Conservation (phyloP, 805 yeast species). For the Cyberlindnera mycetangii region DNA sequence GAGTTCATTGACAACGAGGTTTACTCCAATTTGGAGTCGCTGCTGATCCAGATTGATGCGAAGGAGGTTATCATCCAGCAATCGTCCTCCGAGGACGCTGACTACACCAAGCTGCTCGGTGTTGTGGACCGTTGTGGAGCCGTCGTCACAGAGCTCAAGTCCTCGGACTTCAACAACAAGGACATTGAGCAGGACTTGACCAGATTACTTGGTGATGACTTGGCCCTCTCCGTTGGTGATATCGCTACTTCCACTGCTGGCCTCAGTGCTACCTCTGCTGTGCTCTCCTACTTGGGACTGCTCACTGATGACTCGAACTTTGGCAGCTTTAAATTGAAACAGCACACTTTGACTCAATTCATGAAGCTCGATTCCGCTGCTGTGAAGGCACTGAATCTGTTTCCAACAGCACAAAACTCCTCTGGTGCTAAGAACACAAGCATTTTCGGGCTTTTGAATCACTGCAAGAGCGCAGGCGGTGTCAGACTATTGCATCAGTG, state of each 20-base stretch:
- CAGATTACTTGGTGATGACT: conserved; percentile 61
- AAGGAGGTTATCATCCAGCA: conserved; percentile 73
- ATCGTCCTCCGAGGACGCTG: conserved; percentile 42
- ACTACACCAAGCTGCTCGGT: conserved; percentile 60
- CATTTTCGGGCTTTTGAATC: conserved; percentile 78
- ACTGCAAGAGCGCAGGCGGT: conserved; percentile 90
- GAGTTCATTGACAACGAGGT: conserved; percentile 88
- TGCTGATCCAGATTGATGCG: conserved; percentile 84
- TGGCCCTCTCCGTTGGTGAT: conserved; percentile 54
- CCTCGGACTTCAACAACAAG: conserved; percentile 55
- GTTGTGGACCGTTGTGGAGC: conserved; percentile 78
- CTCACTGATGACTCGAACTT: conserved; percentile 52
- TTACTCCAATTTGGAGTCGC: conserved; percentile 80
- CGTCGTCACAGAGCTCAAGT: conserved; percentile 58
- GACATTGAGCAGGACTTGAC: conserved; percentile 76
- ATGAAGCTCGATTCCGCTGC: conserved; percentile 94
- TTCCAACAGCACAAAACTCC: conserved; percentile 45
- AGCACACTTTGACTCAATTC: conserved; percentile 71
- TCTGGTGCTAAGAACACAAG: conserved; percentile 50
- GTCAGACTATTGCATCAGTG: conserved; percentile 84
- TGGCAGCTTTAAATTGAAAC: conserved; percentile 54
- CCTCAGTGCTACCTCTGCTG: conserved; percentile 62
- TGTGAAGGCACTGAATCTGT: conserved; percentile 79
- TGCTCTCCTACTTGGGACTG: conserved; percentile 65
- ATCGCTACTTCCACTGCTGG: conserved; percentile 48